Evolutionary conservation across 1,139 yeast species (phyloP).

Genomic region (Hanseniaspora gamundiae): DNA sequence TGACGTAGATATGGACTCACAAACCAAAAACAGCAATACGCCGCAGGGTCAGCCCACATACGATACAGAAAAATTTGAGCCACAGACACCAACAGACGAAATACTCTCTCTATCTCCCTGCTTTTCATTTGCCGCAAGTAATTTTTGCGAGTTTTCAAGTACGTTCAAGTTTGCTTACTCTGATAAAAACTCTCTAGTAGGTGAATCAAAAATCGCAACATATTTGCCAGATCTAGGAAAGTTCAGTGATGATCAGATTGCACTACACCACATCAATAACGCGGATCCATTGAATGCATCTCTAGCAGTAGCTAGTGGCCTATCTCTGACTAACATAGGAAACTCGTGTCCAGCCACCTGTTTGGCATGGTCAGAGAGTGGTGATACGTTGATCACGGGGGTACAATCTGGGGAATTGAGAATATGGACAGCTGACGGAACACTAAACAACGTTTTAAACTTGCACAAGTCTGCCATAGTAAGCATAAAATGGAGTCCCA

Average conservation of each 20-base stretch:
- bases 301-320: background rate
- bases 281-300: background rate
- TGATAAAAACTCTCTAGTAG: conserved; percentile 22
- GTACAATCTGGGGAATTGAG: conserved; percentile 53
- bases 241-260: background rate
- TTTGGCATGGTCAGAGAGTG: conserved; percentile 55
- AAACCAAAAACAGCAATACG: too few relatives aligned
- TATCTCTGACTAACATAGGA: background rate
- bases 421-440: conserved; percentile 58
- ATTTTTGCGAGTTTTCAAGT: conserved; percentile 3
- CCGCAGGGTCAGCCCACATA: conserved; percentile 5
- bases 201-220: conserved; percentile 24
- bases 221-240: background rate
- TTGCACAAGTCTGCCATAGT: conserved; percentile 44
- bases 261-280: background rate
- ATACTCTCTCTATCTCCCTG: conserved; percentile 4
- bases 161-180: conserved; percentile 30
- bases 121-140: background rate
- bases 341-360: conserved; percentile 26
- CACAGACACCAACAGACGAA: conserved; percentile 9
- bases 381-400: conserved; percentile 44
- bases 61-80: conserved; percentile 5
- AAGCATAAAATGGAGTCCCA: conserved; percentile 37
- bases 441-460: conserved; percentile 45
- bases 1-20: too few relatives aligned